Evolutionary conservation across 768 basidiomycete species (phyloP), one percentile per base, ranked within the genome.

Genomic region (Podaxis rugospora): DNA sequence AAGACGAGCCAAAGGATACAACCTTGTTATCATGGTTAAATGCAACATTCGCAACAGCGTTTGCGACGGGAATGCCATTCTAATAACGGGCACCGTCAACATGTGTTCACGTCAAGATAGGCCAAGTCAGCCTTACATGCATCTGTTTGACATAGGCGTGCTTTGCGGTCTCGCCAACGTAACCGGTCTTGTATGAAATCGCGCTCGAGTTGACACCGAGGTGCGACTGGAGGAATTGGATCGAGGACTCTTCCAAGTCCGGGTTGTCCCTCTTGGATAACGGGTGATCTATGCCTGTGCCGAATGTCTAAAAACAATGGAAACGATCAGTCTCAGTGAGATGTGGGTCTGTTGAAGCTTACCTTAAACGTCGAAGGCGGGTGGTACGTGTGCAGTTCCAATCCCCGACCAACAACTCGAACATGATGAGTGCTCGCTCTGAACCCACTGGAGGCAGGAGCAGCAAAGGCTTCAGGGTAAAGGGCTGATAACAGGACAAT

Each of bases 1-100:
- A 80, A 4, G 74, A 78, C 18, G 76, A 76, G 32, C 81, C 76
- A 61, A 81, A 77, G 1, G 80, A 69, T 27, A 76, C 75, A 36
- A 76, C 76, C 44, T 67, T 70, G 39, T 65, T 64, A 36, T 65
- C 64, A 23, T 72, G 44, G 21, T 39, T 71, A 52, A 67, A 71
- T 0, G 72, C 74, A 37, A 75, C 68, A 51, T 75, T 76, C 16
- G 74, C 75, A n/a, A 75, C 76, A 47, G 75, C 76, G 55, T 76
- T 76, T 6, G 70, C 70, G 23, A 75, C 66, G 1, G 71, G 68
- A 25, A 74, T 67, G 11, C 68, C 70, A 39, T 73, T 63, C 73
- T 74, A 51, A 14, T 5, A 32, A 51, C 10, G 56, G 23, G 16
- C 9, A 49, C 21, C 4, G 14, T 21, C 11, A 10, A 49, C 5